Conservation (phyloP, 2,329 filamentous ascomycete genomes). For the Uncinocarpus reesii region DNA sequence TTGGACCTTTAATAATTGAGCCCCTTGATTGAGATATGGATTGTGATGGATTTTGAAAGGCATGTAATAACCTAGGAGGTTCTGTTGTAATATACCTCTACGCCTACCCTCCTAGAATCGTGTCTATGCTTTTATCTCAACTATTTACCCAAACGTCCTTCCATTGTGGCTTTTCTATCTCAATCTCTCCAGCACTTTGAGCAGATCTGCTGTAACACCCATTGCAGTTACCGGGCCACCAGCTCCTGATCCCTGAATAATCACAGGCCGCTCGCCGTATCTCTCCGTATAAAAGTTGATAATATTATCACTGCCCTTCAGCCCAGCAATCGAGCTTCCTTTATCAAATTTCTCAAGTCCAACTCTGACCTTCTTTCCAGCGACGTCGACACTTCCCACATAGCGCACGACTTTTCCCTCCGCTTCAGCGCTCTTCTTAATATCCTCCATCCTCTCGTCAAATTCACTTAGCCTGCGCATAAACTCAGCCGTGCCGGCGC, state of each 20-base stretch:
- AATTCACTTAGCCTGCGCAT: constrained; percentile 68
- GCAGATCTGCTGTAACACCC: constrained; percentile 87
- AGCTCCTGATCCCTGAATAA: constrained; percentile 87
- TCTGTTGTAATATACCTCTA: too few relatives aligned
- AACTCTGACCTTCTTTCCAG: constrained; percentile 73
- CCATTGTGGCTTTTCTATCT: constrained; percentile 38
- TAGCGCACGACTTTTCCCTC: constrained; percentile 89
- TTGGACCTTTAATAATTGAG: too few relatives aligned
- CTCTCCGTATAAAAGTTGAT: constrained; percentile 97
- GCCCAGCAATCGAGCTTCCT: constrained; percentile 79
- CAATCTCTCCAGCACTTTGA: constrained; percentile 74
- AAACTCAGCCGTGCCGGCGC: constrained; percentile 64
- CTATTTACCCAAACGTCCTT: too few relatives aligned
- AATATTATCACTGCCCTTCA: constrained; percentile 98
- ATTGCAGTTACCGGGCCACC: constrained; percentile 95
- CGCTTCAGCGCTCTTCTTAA: constrained; percentile 73
- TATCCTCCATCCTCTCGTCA: constrained; percentile 78
- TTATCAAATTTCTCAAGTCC: constrained; percentile 81
- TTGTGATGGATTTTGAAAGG: neutral
- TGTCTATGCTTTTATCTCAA: neutral
- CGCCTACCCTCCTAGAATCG: too few relatives aligned
- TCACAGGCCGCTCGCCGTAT: constrained; percentile 82
- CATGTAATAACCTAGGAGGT: too few relatives aligned
- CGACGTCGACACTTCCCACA: constrained; percentile 84
- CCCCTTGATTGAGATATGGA: too few relatives aligned